phyloP scores from a whole-genome alignment of 805 yeast genomes.

The Candida montana region DNA sequence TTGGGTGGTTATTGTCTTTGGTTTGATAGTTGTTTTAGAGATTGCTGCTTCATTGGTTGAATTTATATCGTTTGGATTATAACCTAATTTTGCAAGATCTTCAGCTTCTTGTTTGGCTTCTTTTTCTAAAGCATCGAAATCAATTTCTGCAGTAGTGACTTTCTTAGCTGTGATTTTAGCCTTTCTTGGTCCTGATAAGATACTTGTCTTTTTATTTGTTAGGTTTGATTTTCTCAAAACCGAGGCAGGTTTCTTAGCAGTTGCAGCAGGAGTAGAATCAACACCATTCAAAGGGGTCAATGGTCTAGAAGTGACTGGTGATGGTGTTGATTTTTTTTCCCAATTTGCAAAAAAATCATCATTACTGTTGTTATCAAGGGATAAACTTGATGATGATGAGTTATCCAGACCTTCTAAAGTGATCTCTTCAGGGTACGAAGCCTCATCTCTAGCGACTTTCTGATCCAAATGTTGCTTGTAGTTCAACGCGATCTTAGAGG shows the following conservation, averaged over 20 bases:
- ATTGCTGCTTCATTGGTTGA: conserved; percentile 10
- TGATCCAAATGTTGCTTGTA: conserved; percentile 77
- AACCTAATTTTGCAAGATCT: conserved; percentile 43
- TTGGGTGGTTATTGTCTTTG: conserved; percentile 21
- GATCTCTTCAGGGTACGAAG: conserved; percentile 65
- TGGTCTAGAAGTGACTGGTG: conserved; percentile 29
- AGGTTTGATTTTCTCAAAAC: conserved; percentile 26
- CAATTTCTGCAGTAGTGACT: conserved; percentile 46
- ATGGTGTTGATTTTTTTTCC: conserved; percentile 64
- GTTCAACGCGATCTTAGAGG: conserved; percentile 69
- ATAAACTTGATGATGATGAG: conserved; percentile 30
- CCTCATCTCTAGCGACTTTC: conserved; percentile 60
- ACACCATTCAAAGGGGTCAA: conserved; percentile 18
- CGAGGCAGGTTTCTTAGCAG: conserved; percentile 25
- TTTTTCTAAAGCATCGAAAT: conserved; percentile 63
- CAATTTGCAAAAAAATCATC: conserved; percentile 92
- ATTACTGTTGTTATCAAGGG: conserved; percentile 34
- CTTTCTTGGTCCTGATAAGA: conserved; percentile 51
- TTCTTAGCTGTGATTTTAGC: conserved; percentile 58
- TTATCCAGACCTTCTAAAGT: conserved; percentile 50
- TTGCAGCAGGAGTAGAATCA: conserved; percentile 2
- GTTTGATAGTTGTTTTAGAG: conserved; percentile 14
- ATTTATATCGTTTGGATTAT: conserved; percentile 31
- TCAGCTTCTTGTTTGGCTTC: conserved; percentile 82
- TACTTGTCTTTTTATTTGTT: conserved; percentile 32